Evolutionary conservation across 129 eudicot genomes (phyloP), one percentile per base, ranked within the genome.

Genomic region (Erigeron canadensis): DNA sequence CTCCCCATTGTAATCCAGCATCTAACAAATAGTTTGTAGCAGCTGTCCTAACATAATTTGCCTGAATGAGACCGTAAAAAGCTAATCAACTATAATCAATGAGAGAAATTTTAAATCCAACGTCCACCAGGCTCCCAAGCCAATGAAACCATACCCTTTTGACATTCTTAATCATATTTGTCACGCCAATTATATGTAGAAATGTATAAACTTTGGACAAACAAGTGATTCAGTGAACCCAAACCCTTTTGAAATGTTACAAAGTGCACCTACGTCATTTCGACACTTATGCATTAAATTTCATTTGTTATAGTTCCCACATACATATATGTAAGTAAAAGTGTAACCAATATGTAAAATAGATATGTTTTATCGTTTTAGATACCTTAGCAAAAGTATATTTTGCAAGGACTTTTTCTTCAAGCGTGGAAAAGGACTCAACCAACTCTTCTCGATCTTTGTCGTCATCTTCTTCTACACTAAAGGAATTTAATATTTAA

Each of bases 1-100:
- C 90, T 57, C 94, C 97, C 97, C 97, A 91, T 42, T 88, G 96
- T 70, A 91, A 83, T 74, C 97, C 96, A 74, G 91, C 88, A 79
- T 91, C 97, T 83, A 88, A 67, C 84, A 91, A 75, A 69, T 88
- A 91, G 76, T 83, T 88, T 63, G 71, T 83, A 44, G 96, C 91
- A 22, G 94, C 91, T 38, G 83, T 75, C 83, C 97, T 84, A 37
- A 91, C 83, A 81, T 79, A 84, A 67, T 77, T 80, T 72, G 89
- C 95, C 96, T 88, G 80, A 71, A 12, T 6, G 16, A 53, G 16
- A 73, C 59, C 75, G 17, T 57, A 67, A 17, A n/a, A 13, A 23
- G 18, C 39, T 4, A 28, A 1, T 1, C 17, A 15, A 10, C 23
- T 59, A 46, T 6, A 10, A 22, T 23, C 6, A 47, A 28, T 28